Base-by-base conservation (phyloP, 441 rosid species). In the Erodium chrysanthum region DNA sequence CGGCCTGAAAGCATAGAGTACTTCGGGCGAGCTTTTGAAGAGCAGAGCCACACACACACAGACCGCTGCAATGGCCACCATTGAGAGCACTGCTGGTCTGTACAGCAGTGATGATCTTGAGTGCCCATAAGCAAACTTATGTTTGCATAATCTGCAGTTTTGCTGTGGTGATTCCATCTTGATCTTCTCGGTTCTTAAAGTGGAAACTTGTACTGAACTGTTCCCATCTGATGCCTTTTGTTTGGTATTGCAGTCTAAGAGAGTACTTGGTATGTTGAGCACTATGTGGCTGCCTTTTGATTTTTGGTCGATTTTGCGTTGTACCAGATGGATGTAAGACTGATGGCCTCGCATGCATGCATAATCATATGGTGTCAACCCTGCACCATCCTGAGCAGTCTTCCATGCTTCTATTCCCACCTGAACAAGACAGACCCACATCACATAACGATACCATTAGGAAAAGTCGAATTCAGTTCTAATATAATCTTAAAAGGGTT, bases 1-100 rank as follows among this genome's bases (percentile, higher is more conserved):
- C 1, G 87, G 87, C 63, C 64, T 73, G 76, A 81, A 78, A 22
- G 75, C 67, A 20, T 73, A 75, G 5, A 67, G 71, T 33, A 85
- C 84, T 66, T 83, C 79, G 0, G 87, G 89, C 8, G 73, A 75
- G 79, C 86, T 83, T 72, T 82, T 85, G 78, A 83, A 85, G 70
- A 85, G 75, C 70, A 85, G 75, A 0, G 87, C 89, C 61, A 79
- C 85, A 10, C 86, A 84, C 1, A 84, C 87, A n/a, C 86, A 84
- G 3, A 85, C 84, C 3, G 84, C 83, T 14, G 84, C 87, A 66
- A 85, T 80, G 60, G 83, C 81, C 70, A 84, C 83, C 79, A 85
- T 72, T 8, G 83, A 80, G 17, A 83, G 70, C 81, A 84, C 76
- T 9, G 79, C 78, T 11, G 87, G 86, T 67, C 80, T 74, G 63